Evolutionary conservation across 345 rosid species (phyloP), one percentile per base, ranked within the genome.

Genomic region (Kernera saxatilis): DNA sequence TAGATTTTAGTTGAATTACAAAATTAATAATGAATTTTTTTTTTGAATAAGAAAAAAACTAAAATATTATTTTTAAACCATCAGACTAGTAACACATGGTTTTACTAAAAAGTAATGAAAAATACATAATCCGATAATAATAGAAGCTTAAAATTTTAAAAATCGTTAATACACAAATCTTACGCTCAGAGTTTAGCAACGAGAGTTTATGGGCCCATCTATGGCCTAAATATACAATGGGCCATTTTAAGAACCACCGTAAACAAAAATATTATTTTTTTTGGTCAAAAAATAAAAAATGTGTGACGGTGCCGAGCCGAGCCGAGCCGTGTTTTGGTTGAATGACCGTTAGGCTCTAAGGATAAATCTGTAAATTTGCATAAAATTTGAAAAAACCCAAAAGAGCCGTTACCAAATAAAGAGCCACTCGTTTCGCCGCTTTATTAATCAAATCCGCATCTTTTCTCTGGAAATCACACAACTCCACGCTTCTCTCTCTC

Each of bases 371-470:
- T 53, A 35, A 75, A 18, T 26, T 44, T 1, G 5, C 22, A 75
- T 32, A 27, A 6, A 15, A 14, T n/a, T 73, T 44, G 4, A 41
- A 71, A 32, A 54, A 64, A 43, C 6, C 0, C 33, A 66, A 74
- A 41, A 33, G 45, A 74, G 78, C 78, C 78, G 78, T 75, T 75
- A 75, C 55, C 40, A 40, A 67, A 73, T 11, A 49, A 26, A 54
- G 73, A 59, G 73, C 40, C 49, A 2, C n/a, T 13, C 9, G 46
- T 26, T 14, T 65, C 63, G 22, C 46, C 13, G 6, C 27, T 43
- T 53, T 52, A 59, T 59, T 25, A 43, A 69, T 32, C 36, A 59
- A 62, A 23, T 23, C 49, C 5, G 11, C 43, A 49, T 44, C 40
- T 49, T 51, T 33, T 5, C 62, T 65, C 46, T 32, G 10, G 12